A percentile compares a stretch with the other conserved stretches of the same genome.
Evolutionary conservation across 352 stramenopile genomes (phyloP).

Genomic region (Pythium periplocum): DNA sequence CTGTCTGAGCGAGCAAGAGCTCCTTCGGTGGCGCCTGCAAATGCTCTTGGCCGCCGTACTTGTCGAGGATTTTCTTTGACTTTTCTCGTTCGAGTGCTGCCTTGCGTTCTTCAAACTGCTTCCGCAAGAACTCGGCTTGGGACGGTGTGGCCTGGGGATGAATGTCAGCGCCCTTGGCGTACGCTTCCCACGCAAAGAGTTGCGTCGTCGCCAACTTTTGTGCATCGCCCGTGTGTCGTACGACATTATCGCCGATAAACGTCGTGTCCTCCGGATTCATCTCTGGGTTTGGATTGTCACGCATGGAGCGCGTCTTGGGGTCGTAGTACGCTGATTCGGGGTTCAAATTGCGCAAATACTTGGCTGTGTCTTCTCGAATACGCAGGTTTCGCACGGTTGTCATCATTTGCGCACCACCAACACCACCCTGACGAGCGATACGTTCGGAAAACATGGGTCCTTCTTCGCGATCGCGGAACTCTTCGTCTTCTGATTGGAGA

Average conservation of each 20-base stretch:
- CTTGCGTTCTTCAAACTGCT: slow-evolving; percentile 87
- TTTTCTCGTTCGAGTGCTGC: slow-evolving; percentile 64
- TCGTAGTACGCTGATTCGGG: slow-evolving; percentile 98
- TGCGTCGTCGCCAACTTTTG: slow-evolving; percentile 93
- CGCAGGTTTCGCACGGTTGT: slow-evolving; percentile 96
- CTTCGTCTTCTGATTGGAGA: slow-evolving; percentile 85
- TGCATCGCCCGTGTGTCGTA: slow-evolving; percentile 89
- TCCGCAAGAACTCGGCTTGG: slow-evolving; percentile 94
- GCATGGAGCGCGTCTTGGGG: slow-evolving; percentile 98
- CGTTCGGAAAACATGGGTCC: slow-evolving; percentile 92
- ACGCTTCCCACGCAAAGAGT: slow-evolving; percentile 94
- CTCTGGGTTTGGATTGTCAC: slow-evolving; percentile 97
- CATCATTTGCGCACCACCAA: slow-evolving; percentile 98
- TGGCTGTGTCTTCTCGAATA: slow-evolving; percentile 99
- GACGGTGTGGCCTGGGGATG: slow-evolving; percentile 96
- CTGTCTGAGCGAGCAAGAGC: slow-evolving; percentile 82
- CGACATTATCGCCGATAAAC: slow-evolving; percentile 96
- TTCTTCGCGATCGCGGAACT: slow-evolving; percentile 91
- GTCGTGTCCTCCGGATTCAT: slow-evolving; percentile 89
- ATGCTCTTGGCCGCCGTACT: slow-evolving; percentile 95
- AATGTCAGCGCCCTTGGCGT: slow-evolving; percentile 88
- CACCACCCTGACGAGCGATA: slow-evolving; percentile 92
- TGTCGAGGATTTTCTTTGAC: slow-evolving; percentile 85
- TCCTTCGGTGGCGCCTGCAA: slow-evolving; percentile 80
- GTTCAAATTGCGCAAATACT: slow-evolving; percentile 99